Evolutionary conservation across 805 yeast genomes (phyloP), one percentile per base, ranked within the genome.

Genomic region (Saturnispora saitoi): DNA sequence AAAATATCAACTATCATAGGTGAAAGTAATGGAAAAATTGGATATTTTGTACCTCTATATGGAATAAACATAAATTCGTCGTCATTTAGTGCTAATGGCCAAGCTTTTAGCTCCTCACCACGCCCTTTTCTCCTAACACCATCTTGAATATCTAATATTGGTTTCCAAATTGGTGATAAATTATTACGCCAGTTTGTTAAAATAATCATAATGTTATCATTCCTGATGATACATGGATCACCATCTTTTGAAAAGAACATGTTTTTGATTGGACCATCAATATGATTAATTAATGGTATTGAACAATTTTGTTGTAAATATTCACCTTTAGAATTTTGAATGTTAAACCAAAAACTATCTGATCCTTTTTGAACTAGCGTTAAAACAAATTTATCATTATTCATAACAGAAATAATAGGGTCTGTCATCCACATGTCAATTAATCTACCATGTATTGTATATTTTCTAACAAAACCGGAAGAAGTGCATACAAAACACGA

Each of bases 171-270:
- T 2, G 95, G 81, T 61, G 89, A 93, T 32, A 74, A 64, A 9
- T 15, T 29, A 20, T 75, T 77, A 56, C 96, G 73, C 96, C 97
- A 91, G 54, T 81, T 78, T 22, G 81, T 72, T 19, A 93, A 68
- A 0, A 87, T 77, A 30, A 85, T 64, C 34, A 93, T 70, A 10
- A 81, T 75, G 52, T 88, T 88, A 54, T 83, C 89, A 30, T 73
- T 70, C n/a, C 95, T 96, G 48, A 82, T 84, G 6, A 90, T 63
- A 54, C 93, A 85, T 1, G 99, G 99, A 63, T 91, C 97, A 19
- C 95, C 95, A 58, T 77, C 82, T 41, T 82, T 81, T 39, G 87
- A 83, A 70, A 91, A 93, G 59, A 93, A 89, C n/a, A 86, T 62
- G 2, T 90, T 83, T 53, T 77, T 78, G 52, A 68, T 57, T 49